Conservation (phyloP, 768 basidiomycete genomes). For the Amanita rubescens region DNA sequence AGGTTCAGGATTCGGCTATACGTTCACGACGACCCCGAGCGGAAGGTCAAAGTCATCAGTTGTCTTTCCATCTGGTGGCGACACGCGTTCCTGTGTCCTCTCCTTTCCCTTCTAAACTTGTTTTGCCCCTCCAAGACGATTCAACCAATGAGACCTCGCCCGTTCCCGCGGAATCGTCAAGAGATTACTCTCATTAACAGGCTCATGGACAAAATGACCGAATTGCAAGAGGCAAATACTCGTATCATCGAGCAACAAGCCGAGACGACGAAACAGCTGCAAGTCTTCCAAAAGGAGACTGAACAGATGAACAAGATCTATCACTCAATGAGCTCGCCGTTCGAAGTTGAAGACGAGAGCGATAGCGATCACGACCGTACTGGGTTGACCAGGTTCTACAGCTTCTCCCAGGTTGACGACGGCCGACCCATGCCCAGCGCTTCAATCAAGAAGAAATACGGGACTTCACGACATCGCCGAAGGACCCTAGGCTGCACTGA, state of each 20-base stretch:
- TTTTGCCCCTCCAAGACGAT: conserved; percentile 6
- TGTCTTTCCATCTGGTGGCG: conserved; percentile 2
- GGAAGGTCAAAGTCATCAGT: conserved; percentile 15
- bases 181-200: conserved; percentile 61
- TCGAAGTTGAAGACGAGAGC: conserved; percentile 40
- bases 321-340: conserved; percentile 54
- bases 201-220: conserved; percentile 65
- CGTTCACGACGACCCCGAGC: conserved; percentile 23
- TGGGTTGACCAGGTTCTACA: conserved; percentile 9
- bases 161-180: conserved; percentile 29
- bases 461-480: conserved; percentile 1
- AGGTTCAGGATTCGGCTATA: conserved; percentile 32
- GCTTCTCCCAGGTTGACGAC: conserved; percentile 6
- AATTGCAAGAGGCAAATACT: conserved; percentile 67
- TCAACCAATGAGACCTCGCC: not conserved
- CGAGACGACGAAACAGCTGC: conserved; percentile 52
- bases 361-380: conserved; percentile 14
- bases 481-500: conserved; percentile 4
- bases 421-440: not conserved
- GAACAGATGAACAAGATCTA: conserved; percentile 64
- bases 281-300: conserved; percentile 66
- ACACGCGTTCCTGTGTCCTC: not conserved
- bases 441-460: not conserved
- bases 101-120: conserved; percentile 7
- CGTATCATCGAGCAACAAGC: conserved; percentile 60